Evolutionary conservation across 441 rosid genomes (phyloP).

Genomic region (Adansonia grandidieri): DNA sequence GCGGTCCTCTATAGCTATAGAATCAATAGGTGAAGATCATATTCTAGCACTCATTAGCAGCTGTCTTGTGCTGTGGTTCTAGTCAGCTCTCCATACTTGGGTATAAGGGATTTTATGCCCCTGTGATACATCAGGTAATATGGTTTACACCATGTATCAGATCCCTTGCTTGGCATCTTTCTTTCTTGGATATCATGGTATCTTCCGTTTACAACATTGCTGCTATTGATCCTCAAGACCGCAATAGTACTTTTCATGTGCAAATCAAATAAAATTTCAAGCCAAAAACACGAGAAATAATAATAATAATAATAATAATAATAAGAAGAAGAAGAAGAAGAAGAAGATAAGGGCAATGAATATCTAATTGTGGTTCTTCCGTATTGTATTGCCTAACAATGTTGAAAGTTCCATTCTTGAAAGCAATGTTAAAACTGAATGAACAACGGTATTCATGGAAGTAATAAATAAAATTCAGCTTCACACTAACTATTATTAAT

Average conservation of each 20-base stretch:
- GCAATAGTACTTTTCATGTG: background rate
- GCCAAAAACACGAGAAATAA: background rate
- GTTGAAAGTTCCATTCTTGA: background rate
- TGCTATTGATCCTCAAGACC: background rate
- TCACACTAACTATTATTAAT: background rate
- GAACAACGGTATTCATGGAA: background rate
- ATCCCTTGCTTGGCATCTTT: background rate
- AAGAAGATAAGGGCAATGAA: background rate
- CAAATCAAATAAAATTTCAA: conserved; percentile 1
- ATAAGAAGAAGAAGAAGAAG: background rate
- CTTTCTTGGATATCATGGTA: background rate
- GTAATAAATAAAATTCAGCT: background rate
- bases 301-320: too few species aligned
- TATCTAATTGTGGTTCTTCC: background rate
- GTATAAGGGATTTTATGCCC: background rate
- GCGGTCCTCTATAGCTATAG: background rate
- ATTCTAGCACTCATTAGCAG: conserved; percentile 7
- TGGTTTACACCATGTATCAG: background rate
- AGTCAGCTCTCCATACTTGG: background rate
- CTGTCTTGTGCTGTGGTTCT: background rate
- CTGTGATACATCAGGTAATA: background rate
- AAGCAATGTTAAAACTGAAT: background rate
- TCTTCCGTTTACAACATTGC: background rate
- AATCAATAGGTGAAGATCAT: background rate
- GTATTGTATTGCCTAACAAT: background rate